A percentile compares a stretch with the other conserved stretches of the same genome.
Evolutionary conservation across 352 stramenopile species (phyloP).

Genomic region (Discostella stelligera): DNA sequence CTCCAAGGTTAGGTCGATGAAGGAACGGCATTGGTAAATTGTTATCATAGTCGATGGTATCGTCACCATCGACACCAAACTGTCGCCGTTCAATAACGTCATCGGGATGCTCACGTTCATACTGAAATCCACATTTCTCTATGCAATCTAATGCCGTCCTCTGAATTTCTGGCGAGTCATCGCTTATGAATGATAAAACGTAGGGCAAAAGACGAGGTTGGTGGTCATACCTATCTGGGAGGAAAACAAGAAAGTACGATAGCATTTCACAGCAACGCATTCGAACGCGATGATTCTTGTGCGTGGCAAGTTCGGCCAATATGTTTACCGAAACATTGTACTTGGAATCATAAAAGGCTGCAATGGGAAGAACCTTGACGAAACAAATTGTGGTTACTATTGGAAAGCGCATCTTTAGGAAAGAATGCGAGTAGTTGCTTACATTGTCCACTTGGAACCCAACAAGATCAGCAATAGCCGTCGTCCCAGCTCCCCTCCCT

Average conservation of each 20-base stretch:
- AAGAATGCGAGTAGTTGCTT: conserved; percentile 7
- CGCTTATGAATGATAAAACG: conserved; percentile 87
- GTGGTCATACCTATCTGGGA: conserved; percentile 93
- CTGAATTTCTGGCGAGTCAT: conserved; percentile 76
- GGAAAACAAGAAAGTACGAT: conserved; percentile 86
- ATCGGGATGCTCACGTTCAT: conserved; percentile 79
- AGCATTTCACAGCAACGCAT: conserved; percentile 87
- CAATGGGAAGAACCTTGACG: conserved; percentile 77
- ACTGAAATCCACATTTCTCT: conserved; percentile 77
- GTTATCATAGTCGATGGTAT: conserved; percentile 85
- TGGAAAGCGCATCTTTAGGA: not conserved
- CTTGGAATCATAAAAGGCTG: conserved; percentile 90
- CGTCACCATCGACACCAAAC: conserved; percentile 90
- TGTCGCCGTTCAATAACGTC: conserved; percentile 92
- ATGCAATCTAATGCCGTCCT: conserved; percentile 83
- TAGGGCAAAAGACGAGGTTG: conserved; percentile 92
- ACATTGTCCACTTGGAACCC: conserved; percentile 94
- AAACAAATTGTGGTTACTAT: conserved; percentile 10
- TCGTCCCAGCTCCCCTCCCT: conserved; percentile 86
- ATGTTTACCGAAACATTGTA: conserved; percentile 88
- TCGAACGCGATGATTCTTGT: conserved; percentile 86
- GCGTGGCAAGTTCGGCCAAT: conserved; percentile 89
- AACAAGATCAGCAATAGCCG: conserved; percentile 91
- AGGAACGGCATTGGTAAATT: conserved; percentile 86
- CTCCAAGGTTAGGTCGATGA: conserved; percentile 86